phyloP scores from a whole-genome alignment of 148 eudicot species.

The Arctostaphylos glauca region DNA sequence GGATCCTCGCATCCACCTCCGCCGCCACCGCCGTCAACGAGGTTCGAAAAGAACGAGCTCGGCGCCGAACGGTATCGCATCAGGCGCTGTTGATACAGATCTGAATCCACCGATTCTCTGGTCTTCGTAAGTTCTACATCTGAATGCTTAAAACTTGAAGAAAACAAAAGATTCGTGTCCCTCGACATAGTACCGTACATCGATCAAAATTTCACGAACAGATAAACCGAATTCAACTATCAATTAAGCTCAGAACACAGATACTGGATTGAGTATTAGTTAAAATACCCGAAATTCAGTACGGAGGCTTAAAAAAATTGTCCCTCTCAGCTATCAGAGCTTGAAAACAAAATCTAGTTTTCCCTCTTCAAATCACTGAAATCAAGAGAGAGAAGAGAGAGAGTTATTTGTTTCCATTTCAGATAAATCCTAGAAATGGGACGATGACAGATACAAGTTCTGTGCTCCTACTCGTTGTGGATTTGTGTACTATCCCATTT shows the following conservation, averaged over 20 bases:
- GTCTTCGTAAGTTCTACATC: conserved; percentile 26
- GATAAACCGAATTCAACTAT: neutral
- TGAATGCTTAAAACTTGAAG: conserved; percentile 15
- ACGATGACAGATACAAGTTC: too few species aligned
- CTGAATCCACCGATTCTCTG: conserved; percentile 20
- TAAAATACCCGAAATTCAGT: neutral
- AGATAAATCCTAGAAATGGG: neutral
- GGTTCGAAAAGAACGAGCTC: conserved; percentile 38
- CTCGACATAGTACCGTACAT: conserved; percentile 2
- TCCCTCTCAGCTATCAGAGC: neutral
- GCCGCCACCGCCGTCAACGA: conserved; percentile 19
- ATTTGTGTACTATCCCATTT: neutral
- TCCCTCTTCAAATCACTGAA: conserved; percentile 4
- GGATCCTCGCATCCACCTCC: conserved; percentile 21
- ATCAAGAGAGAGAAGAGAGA: conserved; percentile 15
- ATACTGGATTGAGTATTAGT: neutral
- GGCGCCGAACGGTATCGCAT: conserved; percentile 50
- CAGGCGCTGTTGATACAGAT: conserved; percentile 22
- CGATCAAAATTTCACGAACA: neutral
- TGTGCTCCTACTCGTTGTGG: neutral
- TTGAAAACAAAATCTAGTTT: neutral
- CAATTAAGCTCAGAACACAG: neutral
- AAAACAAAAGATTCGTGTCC: conserved; percentile 20
- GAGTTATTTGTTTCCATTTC: neutral
- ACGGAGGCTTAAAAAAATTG: neutral